Evolutionary conservation across 331 rosid species (phyloP).

Genomic region (Spiraea crenata): DNA sequence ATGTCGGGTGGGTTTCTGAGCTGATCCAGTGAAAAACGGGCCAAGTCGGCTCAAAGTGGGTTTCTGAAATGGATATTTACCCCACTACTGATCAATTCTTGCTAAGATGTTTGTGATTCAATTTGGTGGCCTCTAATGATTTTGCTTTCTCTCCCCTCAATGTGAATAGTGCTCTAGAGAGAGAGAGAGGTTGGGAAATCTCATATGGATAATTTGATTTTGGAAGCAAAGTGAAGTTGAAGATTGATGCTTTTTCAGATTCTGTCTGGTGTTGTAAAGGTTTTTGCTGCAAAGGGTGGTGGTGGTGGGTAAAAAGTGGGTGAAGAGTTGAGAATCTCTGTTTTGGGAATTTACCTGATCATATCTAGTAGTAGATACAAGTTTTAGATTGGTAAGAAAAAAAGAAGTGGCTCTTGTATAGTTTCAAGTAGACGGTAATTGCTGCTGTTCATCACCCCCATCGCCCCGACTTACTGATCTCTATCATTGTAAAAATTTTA

Average conservation of each 20-base stretch:
- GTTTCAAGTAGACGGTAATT: no score
- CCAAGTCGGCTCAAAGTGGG: background rate
- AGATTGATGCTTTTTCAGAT: slow-evolving; percentile 4
- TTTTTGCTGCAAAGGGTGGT: slow-evolving; percentile 2
- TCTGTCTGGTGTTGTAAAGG: slow-evolving; percentile 38
- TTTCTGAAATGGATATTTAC: background rate
- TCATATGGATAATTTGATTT: slow-evolving; percentile 26
- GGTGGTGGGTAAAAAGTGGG: no score
- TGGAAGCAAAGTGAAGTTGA: slow-evolving; percentile 27
- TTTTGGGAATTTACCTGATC: no score
- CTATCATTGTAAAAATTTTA: no score
- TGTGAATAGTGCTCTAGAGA: slow-evolving; percentile 39
- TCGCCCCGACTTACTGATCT: no score
- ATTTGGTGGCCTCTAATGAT: slow-evolving; percentile 19
- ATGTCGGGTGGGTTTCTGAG: slow-evolving; percentile 85
- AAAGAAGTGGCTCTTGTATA: no score
- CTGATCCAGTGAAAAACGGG: slow-evolving; percentile 48
- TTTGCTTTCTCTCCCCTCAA: slow-evolving; percentile 18
- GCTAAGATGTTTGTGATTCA: slow-evolving; percentile 10
- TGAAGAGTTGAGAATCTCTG: slow-evolving; percentile 40
- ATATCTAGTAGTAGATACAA: no score
- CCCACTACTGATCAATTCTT: background rate
- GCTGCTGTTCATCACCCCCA: no score
- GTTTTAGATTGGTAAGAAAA: no score
- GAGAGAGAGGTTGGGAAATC: background rate